These are phyloP conservation scores for Penicillium atrosanguineum DNA, from an alignment of 495 filamentous ascomycete species.

Conservation along the genomic window DNA sequence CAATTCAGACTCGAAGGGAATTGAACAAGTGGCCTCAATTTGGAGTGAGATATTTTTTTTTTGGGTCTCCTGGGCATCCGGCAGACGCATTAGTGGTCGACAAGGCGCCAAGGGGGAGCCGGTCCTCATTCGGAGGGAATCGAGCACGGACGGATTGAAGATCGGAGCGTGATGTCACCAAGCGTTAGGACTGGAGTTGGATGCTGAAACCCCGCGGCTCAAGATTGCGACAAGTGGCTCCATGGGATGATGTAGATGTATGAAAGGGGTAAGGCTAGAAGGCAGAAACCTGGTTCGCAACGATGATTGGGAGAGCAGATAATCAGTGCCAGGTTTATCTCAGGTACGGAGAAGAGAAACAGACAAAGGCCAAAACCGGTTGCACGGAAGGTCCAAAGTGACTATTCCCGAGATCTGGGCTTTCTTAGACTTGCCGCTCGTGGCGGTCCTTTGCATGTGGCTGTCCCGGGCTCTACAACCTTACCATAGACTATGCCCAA, in stretches of 20 bases:
- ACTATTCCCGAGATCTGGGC: background rate
- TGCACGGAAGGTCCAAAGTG: background rate
- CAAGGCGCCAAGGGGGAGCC: constrained; percentile 7
- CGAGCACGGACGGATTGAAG: constrained; percentile 4
- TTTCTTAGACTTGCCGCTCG: background rate
- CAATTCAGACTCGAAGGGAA: background rate
- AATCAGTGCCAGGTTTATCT: background rate
- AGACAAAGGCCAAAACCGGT: constrained; percentile 1
- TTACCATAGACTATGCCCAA: too few species aligned
- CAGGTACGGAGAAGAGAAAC: background rate
- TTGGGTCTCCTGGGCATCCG: constrained; percentile 2
- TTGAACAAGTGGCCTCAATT: constrained; percentile 2
- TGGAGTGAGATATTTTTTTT: constrained; percentile 3
- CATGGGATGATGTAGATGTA: background rate
- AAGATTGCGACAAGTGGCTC: background rate
- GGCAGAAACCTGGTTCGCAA: background rate
- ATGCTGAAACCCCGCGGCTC: background rate
- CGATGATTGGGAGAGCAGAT: background rate
- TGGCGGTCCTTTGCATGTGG: background rate
- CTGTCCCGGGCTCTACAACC: background rate
- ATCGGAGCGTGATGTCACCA: constrained; percentile 15
- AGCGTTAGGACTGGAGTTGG: background rate
- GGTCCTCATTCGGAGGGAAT: constrained; percentile 4
- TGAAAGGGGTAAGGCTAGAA: background rate
- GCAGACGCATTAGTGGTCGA: constrained; percentile 19